phyloP scores from a whole-genome alignment of 164 flowering plant genomes.

The Malania oleifera region DNA sequence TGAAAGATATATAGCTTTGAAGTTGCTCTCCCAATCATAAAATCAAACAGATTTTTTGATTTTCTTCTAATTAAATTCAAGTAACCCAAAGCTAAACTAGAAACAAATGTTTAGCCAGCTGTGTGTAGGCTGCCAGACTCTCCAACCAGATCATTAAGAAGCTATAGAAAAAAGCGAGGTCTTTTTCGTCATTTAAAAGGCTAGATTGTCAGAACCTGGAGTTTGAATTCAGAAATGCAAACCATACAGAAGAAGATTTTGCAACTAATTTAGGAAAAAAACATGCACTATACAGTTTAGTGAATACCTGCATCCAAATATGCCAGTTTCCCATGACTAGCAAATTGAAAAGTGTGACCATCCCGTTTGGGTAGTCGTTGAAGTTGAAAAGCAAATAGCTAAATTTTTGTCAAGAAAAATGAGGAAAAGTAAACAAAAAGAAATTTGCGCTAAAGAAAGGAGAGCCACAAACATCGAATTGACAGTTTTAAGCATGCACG shows the following conservation, averaged over 20 bases:
- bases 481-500: background rate
- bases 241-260: background rate
- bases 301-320: conserved; percentile 87
- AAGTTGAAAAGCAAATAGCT: conserved; percentile 95
- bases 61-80: too few species aligned
- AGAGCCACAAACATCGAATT: background rate
- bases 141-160: too few species aligned
- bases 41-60: too few species aligned
- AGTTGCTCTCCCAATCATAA: too few species aligned
- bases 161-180: too few species aligned
- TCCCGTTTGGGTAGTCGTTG: conserved; percentile 95
- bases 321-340: conserved; percentile 92
- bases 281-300: background rate
- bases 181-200: too few species aligned
- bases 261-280: background rate
- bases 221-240: too few species aligned
- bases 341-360: conserved; percentile 95
- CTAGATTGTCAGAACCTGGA: too few species aligned
- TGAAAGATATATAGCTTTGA: too few species aligned
- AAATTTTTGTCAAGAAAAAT: conserved; percentile 48
- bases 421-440: background rate
- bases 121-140: too few species aligned
- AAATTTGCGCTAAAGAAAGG: background rate
- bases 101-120: too few species aligned
- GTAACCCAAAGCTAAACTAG: too few species aligned